Conservation (phyloP, 1,139 yeast genomes). For the Candida sp. region DNA sequence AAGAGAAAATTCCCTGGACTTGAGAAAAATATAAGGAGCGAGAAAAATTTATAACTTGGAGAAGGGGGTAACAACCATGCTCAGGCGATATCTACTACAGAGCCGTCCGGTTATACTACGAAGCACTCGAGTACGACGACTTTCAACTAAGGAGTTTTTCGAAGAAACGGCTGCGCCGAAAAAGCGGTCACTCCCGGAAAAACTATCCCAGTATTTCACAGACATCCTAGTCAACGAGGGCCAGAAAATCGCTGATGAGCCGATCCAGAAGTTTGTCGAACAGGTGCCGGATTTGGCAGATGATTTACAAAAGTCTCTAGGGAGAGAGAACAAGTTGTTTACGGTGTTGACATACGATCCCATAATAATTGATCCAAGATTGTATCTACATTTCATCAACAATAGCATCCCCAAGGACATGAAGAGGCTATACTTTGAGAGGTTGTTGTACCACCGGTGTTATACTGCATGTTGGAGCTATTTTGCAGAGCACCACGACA, state of each 20-base stretch:
- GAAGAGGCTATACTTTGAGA: constrained; percentile 24
- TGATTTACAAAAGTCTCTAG: constrained; percentile 21
- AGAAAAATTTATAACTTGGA: not conserved
- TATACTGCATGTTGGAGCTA: constrained; percentile 37
- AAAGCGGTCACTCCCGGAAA: constrained; percentile 6
- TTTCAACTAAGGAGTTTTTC: constrained; percentile 7
- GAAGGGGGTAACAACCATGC: not conserved
- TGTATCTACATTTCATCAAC: constrained; percentile 24
- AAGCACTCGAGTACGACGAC: constrained; percentile 6
- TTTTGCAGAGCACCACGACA: constrained; percentile 26
- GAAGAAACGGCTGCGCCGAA: constrained; percentile 1
- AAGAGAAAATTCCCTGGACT: too few relatives aligned
- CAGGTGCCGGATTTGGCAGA: constrained; percentile 19
- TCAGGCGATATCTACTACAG: not conserved
- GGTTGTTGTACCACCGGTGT: constrained; percentile 35
- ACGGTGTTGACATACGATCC: constrained; percentile 38
- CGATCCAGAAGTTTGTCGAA: constrained; percentile 9
- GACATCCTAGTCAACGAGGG: constrained; percentile 7
- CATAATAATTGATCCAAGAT: constrained; percentile 29
- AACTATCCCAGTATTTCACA: constrained; percentile 10
- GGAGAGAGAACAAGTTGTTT: constrained; percentile 32
- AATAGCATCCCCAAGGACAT: constrained; percentile 13
- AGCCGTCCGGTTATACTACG: constrained; percentile 10
- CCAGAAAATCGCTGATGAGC: constrained; percentile 5
- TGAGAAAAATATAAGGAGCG: not conserved